A percentile compares a stretch with the other conserved stretches of the same genome.
These are phyloP conservation scores for Candida patagonica DNA, from an alignment of 805 yeast genomes.

Conservation along the genomic window DNA sequence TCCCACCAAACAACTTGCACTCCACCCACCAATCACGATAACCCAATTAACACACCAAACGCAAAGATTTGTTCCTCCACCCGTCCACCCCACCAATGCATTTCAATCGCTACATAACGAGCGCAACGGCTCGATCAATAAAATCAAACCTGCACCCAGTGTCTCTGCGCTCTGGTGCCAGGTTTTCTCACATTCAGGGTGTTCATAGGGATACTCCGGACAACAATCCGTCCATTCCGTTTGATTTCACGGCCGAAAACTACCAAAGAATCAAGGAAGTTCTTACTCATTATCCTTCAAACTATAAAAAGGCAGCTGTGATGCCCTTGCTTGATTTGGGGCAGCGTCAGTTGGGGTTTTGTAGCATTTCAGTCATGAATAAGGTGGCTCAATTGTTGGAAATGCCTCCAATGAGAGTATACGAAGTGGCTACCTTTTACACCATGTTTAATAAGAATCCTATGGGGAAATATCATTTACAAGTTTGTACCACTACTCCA, in stretches of 20 bases:
- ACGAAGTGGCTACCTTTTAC: conserved; percentile 86
- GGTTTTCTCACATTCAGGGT: conserved; percentile 24
- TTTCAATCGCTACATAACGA: no score
- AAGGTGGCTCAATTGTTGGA: conserved; percentile 76
- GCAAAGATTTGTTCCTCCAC: no score
- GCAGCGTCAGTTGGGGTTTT: conserved; percentile 79
- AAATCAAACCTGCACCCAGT: no score
- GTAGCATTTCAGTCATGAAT: conserved; percentile 82
- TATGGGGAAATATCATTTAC: conserved; percentile 75
- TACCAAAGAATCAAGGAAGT: conserved; percentile 58
- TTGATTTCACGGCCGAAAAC: conserved; percentile 64
- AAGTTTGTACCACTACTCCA: conserved; percentile 84
- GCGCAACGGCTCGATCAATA: no score
- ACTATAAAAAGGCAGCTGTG: conserved; percentile 78
- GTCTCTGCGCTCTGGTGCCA: no score
- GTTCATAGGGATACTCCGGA: conserved; percentile 67
- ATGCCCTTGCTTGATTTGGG: conserved; percentile 84
- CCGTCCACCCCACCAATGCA: no score
- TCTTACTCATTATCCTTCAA: conserved; percentile 73
- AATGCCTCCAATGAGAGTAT: conserved; percentile 91
- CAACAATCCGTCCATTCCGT: conserved; percentile 59
- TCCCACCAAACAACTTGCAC: no score
- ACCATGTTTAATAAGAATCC: conserved; percentile 86
- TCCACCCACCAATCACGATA: no score
- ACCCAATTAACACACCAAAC: no score